Conservation (phyloP, 192 early-diverging fungal genomes). For the Backusella luteola region DNA sequence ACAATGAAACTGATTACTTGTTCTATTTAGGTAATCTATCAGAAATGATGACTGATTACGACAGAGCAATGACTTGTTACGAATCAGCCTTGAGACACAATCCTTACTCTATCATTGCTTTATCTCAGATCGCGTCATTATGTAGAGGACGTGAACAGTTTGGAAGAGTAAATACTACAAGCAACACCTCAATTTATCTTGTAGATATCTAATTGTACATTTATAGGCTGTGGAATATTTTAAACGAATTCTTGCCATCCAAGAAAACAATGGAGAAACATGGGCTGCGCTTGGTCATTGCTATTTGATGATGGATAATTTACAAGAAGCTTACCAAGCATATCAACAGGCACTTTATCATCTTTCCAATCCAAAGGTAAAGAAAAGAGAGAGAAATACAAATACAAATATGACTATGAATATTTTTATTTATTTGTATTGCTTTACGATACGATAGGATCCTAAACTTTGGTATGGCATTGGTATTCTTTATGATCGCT, state of each 20-base stretch:
- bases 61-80: slow-evolving; percentile 81
- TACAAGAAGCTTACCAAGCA: slow-evolving; percentile 90
- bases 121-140: slow-evolving; percentile 79
- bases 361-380: slow-evolving; percentile 83
- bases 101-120: slow-evolving; percentile 78
- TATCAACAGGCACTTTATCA: slow-evolving; percentile 96
- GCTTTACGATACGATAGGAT: slow-evolving; percentile 51
- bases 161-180: slow-evolving; percentile 47
- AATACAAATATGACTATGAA: too few relatives aligned
- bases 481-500: slow-evolving; percentile 95
- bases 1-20: not conserved
- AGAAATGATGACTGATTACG: slow-evolving; percentile 58
- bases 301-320: slow-evolving; percentile 92
- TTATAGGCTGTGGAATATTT: slow-evolving; percentile 87
- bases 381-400: not conserved
- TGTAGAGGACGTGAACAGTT: slow-evolving; percentile 83
- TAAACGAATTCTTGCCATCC: slow-evolving; percentile 78
- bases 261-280: slow-evolving; percentile 85
- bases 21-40: slow-evolving; percentile 20
- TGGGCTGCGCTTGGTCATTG: slow-evolving; percentile 96
- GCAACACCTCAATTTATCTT: too few relatives aligned
- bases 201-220: not conserved
- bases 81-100: slow-evolving; percentile 91
- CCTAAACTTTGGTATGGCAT: slow-evolving; percentile 99
- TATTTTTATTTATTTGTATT: too few relatives aligned